phyloP scores from a whole-genome alignment of 2,329 filamentous ascomycete genomes.

The Ceratocystis papillata region DNA sequence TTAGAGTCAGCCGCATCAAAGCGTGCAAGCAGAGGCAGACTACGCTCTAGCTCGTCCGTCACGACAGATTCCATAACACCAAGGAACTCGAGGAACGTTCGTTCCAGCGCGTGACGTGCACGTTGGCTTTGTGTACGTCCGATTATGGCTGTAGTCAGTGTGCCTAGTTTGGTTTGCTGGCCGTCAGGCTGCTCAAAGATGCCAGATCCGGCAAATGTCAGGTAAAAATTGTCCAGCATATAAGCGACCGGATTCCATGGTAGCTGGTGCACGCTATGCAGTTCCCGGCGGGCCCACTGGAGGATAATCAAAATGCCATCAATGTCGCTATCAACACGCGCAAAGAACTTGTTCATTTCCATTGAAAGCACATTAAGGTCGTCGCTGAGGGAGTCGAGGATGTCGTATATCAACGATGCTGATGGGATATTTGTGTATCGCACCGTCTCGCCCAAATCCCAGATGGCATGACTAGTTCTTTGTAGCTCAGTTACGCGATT shows the following conservation, averaged over 20 bases:
- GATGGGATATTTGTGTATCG: constrained; percentile 84
- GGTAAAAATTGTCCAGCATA: constrained; percentile 75
- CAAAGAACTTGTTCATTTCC: constrained; percentile 84
- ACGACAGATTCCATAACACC: constrained; percentile 82
- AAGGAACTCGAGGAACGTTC: constrained; percentile 81
- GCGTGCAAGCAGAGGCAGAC: constrained; percentile 69
- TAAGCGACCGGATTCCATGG: constrained; percentile 51
- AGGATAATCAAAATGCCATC: constrained; percentile 87
- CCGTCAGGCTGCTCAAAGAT: constrained; percentile 46
- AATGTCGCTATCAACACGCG: constrained; percentile 84
- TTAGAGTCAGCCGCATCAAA: constrained; percentile 86
- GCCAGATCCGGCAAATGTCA: constrained; percentile 55
- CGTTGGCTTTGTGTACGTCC: constrained; percentile 72
- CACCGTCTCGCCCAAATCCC: constrained; percentile 87
- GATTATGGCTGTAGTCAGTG: constrained; percentile 60
- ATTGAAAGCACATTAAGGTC: constrained; percentile 73
- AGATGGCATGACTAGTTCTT: constrained; percentile 84
- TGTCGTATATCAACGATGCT: constrained; percentile 71
- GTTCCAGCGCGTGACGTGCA: constrained; percentile 67
- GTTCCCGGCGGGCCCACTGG: constrained; percentile 87
- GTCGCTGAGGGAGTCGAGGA: constrained; percentile 76
- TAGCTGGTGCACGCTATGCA: constrained; percentile 55
- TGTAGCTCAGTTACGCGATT: constrained; percentile 79
- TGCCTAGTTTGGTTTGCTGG: constrained; percentile 56
- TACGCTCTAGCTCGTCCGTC: constrained; percentile 69